These are phyloP conservation scores for Panaeolus cyanescens DNA, from an alignment of 768 basidiomycete genomes.

Conservation along the genomic window DNA sequence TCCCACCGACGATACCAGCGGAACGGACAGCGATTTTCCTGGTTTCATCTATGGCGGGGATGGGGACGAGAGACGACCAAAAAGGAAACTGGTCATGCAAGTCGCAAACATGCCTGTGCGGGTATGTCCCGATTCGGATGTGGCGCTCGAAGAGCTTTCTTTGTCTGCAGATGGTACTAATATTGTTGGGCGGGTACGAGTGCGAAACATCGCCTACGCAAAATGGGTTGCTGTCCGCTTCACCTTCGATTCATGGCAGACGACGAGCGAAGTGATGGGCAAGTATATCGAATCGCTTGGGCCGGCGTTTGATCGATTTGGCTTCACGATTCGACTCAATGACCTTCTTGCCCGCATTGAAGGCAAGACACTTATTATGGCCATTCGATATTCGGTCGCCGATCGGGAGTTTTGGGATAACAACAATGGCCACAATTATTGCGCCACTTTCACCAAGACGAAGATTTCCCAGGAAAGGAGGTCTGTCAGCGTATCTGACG, in stretches of 20 bases:
- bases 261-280: conserved; percentile 89
- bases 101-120: conserved; percentile 67
- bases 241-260: conserved; percentile 95
- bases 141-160: conserved; percentile 56
- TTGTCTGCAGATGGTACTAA: conserved; percentile 52
- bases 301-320: conserved; percentile 67
- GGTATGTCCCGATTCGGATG: conserved; percentile 39
- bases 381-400: conserved; percentile 68
- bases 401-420: conserved; percentile 93
- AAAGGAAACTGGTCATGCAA: conserved; percentile 54
- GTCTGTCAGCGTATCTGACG: conserved; percentile 29
- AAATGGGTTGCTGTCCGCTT: conserved; percentile 90
- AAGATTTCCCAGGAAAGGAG: conserved; percentile 23
- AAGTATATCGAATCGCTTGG: conserved; percentile 57
- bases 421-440: conserved; percentile 79
- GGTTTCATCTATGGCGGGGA: conserved; percentile 60
- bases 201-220: conserved; percentile 84
- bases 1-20: conserved; percentile 81
- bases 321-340: conserved; percentile 73
- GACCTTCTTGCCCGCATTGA: conserved; percentile 79
- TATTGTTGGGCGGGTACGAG: conserved; percentile 74
- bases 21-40: conserved; percentile 78
- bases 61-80: conserved; percentile 28
- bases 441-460: conserved; percentile 60
- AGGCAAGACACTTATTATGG: conserved; percentile 81